Conservation (phyloP, 345 rosid genomes). For the Tarenaya hassleriana region DNA sequence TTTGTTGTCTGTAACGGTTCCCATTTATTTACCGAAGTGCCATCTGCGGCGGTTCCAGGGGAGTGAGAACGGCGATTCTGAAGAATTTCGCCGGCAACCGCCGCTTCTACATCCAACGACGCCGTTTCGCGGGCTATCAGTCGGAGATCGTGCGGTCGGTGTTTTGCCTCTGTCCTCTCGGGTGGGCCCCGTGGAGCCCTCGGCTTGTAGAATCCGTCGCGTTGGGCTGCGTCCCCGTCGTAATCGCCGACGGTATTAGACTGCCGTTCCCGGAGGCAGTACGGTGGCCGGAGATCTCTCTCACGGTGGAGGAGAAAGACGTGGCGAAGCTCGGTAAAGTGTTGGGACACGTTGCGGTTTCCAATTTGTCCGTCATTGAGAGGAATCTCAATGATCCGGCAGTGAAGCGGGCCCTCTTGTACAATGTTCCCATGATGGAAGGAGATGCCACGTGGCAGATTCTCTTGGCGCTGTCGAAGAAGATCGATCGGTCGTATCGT, state of each 20-base stretch:
- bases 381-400: conserved; percentile 55
- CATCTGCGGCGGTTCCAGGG: conserved; percentile 39
- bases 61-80: conserved; percentile 81
- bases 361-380: conserved; percentile 66
- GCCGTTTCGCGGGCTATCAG: conserved; percentile 72
- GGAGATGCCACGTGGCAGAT: conserved; percentile 95
- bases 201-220: conserved; percentile 81
- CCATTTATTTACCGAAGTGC: conserved; percentile 4
- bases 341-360: conserved; percentile 63
- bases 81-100: conserved; percentile 57
- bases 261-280: conserved; percentile 62
- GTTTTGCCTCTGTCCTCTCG: conserved; percentile 84
- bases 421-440: conserved; percentile 38
- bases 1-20: conserved; percentile 1
- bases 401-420: conserved; percentile 57
- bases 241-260: conserved; percentile 78
- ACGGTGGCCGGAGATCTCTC: conserved; percentile 72
- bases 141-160: conserved; percentile 71
- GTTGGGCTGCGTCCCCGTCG: conserved; percentile 88
- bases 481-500: conserved; percentile 45
- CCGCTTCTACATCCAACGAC: conserved; percentile 68
- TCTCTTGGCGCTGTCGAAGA: conserved; percentile 40
- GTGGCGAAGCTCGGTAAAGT: conserved; percentile 49
- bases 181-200: conserved; percentile 99
- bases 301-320: conserved; percentile 80